Base-by-base conservation (phyloP, 441 rosid genomes). In the Caryocar brasiliense region DNA sequence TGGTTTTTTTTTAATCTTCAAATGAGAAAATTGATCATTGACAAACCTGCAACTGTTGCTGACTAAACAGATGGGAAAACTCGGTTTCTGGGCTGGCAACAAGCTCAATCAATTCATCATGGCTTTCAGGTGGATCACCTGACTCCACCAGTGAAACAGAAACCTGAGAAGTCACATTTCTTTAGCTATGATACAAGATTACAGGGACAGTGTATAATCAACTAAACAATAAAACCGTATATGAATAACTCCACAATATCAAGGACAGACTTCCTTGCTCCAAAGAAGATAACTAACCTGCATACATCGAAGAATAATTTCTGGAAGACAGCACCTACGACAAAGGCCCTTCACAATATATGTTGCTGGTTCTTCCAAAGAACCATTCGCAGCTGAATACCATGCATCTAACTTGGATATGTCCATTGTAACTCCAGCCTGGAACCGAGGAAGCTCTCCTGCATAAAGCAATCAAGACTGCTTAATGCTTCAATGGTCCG, bases 371-470 rank as follows among this genome's bases (percentile, higher is more conserved):
- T 62, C 75, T 66, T 83, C 86, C 65, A 82, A 60, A 43, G 82
- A 66, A 26, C 95, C 90, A 14, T 81, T 92, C 62, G 83, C 68
- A 58, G 47, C 74, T 46, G 88, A 76, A 76, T 86, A 93, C 97
- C 96, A 86, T 43, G 99, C 95, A 68, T 93, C 99, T 66, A 88
- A 76, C 62, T 88, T 76, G 48, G 93, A 93, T 56, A 93, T 93
- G 71, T 84, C 96, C 92, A 84, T 75, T 18, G 97, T 81, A 40
- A 93, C 96, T 66, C 99, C 99, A 13, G 68, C 64, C 66, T 83
- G 95, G 64, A 93, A 93, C 67, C 93, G 81, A 48, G 54, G 65
- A 79, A 93, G 99, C 75, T 93, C 99, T 46, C 99, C 99, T 93
- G 66, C 71, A 78, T 51, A n/a, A n/a, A n/a, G n/a, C n/a, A n/a